Conservation (phyloP, 2,329 filamentous ascomycete species). For the Hymenoscyphus repandus region DNA sequence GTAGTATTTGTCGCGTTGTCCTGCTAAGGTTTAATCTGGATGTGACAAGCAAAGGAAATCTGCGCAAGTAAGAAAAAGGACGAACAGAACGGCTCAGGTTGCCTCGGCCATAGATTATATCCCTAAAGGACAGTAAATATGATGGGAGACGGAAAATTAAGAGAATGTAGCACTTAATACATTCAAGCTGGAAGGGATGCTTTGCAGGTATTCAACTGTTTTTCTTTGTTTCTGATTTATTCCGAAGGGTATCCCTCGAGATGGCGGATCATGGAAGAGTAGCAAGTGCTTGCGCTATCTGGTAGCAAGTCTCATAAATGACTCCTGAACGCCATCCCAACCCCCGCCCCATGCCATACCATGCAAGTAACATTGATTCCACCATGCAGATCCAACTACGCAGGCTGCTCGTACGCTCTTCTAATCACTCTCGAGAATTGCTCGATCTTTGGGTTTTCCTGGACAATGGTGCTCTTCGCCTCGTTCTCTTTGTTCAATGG, state of each 20-base stretch:
- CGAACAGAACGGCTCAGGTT: too few species aligned
- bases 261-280: neutral
- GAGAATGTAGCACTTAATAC: too few species aligned
- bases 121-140: too few species aligned
- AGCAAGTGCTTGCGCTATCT: slow-evolving; percentile 13
- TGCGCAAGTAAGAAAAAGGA: too few species aligned
- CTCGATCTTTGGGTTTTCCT: slow-evolving; percentile 90
- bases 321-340: slow-evolving; percentile 23
- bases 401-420: slow-evolving; percentile 80
- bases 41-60: too few species aligned
- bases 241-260: neutral
- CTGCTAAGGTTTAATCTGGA: too few species aligned
- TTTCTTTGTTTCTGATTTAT: slow-evolving; percentile 1
- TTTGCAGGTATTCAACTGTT: neutral
- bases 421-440: slow-evolving; percentile 77
- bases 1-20: too few species aligned
- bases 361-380: slow-evolving; percentile 16
- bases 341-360: slow-evolving; percentile 11
- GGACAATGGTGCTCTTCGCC: slow-evolving; percentile 89
- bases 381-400: slow-evolving; percentile 35
- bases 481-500: slow-evolving; percentile 96
- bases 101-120: too few species aligned
- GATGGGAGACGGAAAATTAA: too few species aligned
- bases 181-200: too few species aligned
- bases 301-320: slow-evolving; percentile 2